Evolutionary conservation across 768 basidiomycete species (phyloP).

Genomic region (Lanmaoa pseudosensibilis): DNA sequence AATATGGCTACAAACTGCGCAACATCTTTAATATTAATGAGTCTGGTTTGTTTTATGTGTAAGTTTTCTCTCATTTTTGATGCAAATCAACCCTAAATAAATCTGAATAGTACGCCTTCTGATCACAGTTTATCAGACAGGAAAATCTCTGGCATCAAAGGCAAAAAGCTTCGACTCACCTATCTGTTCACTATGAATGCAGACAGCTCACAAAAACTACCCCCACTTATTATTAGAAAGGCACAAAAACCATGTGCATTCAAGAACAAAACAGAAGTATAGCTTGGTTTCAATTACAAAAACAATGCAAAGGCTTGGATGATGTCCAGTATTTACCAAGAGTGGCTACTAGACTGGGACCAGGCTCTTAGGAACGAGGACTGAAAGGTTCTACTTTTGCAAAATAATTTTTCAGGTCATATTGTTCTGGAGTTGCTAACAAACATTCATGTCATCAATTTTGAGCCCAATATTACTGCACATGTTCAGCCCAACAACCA

Average conservation of each 20-base stretch:
- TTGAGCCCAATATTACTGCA: too few relatives aligned
- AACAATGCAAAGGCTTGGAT: constrained; percentile 6
- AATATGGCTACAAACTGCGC: constrained; percentile 23
- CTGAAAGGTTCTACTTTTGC: neutral
- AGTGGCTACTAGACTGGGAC: constrained; percentile 8
- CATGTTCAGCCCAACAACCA: too few relatives aligned
- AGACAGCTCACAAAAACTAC: constrained; percentile 34
- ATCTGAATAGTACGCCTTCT: neutral
- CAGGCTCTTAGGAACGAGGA: neutral
- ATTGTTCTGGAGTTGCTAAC: constrained; percentile 33
- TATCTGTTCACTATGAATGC: constrained; percentile 27
- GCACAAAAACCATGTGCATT: neutral
- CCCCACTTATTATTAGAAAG: constrained; percentile 37
- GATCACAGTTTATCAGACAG: neutral
- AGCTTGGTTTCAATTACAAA: constrained; percentile 2
- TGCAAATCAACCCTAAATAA: neutral
- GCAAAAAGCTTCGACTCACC: neutral
- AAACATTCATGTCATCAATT: too few relatives aligned
- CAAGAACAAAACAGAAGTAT: neutral
- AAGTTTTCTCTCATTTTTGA: constrained; percentile 1
- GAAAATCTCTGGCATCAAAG: neutral
- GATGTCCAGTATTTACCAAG: neutral
- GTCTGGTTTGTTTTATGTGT: constrained; percentile 37
- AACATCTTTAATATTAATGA: constrained; percentile 42
- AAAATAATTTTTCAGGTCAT: constrained; percentile 7